Conservation (phyloP, 2,329 filamentous ascomycete species). For the Cercospora berteroae region DNA sequence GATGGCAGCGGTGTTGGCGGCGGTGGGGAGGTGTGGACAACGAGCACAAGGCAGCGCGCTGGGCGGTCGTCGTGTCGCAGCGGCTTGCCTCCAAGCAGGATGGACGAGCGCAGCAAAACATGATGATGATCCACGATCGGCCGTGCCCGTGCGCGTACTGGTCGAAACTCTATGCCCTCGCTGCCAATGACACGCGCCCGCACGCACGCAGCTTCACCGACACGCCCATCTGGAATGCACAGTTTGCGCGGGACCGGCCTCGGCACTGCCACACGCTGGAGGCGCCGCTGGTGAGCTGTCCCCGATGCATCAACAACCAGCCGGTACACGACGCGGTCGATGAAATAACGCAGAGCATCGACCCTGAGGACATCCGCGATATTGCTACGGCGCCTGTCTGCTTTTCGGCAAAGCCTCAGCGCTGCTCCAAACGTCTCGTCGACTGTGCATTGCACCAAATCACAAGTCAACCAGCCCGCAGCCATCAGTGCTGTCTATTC, state of each 20-base stretch:
- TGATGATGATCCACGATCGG: background rate
- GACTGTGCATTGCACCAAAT: no score
- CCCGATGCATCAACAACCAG: background rate
- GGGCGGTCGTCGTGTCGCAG: background rate
- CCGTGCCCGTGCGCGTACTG: background rate
- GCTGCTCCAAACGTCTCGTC: background rate
- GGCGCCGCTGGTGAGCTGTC: background rate
- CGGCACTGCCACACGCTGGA: background rate
- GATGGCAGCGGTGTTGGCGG: background rate
- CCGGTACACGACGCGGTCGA: background rate
- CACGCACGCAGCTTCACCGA: background rate
- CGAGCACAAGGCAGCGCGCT: background rate
- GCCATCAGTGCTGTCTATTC: background rate
- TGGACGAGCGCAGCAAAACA: background rate
- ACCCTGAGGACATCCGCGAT: background rate
- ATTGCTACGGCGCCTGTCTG: background rate
- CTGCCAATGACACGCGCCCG: background rate
- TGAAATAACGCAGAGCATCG: background rate
- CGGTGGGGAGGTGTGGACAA: background rate
- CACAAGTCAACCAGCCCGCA: background rate
- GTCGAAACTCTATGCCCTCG: background rate
- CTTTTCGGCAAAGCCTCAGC: background rate
- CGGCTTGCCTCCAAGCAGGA: background rate
- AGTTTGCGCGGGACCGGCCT: background rate
- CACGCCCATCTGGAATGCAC: background rate